These are phyloP conservation scores for Aspergillus piperis DNA, from an alignment of 2,329 filamentous ascomycete genomes.

Conservation along the genomic window DNA sequence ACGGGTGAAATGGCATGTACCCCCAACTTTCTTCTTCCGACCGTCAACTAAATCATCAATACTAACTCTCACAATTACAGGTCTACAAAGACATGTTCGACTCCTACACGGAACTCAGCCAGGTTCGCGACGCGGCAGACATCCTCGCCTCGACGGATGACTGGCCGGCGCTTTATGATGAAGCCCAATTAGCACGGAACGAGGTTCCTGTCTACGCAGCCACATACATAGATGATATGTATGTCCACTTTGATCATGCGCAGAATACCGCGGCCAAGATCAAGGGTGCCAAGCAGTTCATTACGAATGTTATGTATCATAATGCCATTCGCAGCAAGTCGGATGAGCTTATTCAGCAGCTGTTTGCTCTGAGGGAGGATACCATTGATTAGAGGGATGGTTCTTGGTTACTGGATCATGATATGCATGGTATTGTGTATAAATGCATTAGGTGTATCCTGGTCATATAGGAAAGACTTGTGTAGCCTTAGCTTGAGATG, in stretches of 20 bases:
- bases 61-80: constrained; percentile 26
- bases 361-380: constrained; percentile 77
- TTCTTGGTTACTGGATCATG: neutral
- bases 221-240: constrained; percentile 86
- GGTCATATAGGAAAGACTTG: neutral
- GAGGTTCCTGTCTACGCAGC: constrained; percentile 84
- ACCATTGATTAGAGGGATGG: constrained; percentile 52
- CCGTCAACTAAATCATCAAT: neutral
- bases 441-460: neutral
- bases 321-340: constrained; percentile 73
- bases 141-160: constrained; percentile 66
- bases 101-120: constrained; percentile 72
- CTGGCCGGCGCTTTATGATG: constrained; percentile 78
- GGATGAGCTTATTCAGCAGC: constrained; percentile 72
- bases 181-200: constrained; percentile 71
- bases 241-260: constrained; percentile 76
- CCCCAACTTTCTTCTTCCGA: too few relatives aligned
- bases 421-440: neutral
- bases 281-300: constrained; percentile 74
- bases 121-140: constrained; percentile 68
- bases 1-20: constrained; percentile 76
- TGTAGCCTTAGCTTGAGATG: too few relatives aligned
- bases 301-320: constrained; percentile 87
- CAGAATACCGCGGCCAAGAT: constrained; percentile 73
- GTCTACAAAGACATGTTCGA: constrained; percentile 84